Evolutionary conservation across 2,329 filamentous ascomycete genomes (phyloP).

Genomic region (Talaromyces sp.): DNA sequence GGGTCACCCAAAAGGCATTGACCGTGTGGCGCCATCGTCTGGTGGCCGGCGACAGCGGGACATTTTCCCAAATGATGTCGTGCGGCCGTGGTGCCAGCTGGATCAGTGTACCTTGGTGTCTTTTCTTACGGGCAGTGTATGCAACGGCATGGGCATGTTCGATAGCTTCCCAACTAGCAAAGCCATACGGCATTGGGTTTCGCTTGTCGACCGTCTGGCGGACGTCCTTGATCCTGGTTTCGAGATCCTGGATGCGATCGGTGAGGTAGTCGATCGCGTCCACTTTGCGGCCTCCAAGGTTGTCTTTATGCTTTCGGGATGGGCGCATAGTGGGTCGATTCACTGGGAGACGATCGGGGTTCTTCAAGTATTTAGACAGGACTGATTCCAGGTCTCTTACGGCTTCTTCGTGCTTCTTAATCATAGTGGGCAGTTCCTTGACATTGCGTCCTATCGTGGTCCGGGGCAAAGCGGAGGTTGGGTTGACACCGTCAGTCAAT

Average conservation of each 20-base stretch:
- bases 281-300: slow-evolving; percentile 66
- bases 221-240: slow-evolving; percentile 78
- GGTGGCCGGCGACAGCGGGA: slow-evolving; percentile 65
- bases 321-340: slow-evolving; percentile 74
- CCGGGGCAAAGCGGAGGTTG: slow-evolving; percentile 71
- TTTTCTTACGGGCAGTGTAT: slow-evolving; percentile 74
- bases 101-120: slow-evolving; percentile 72
- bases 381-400: slow-evolving; percentile 80
- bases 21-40: slow-evolving; percentile 69
- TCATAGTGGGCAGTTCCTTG: slow-evolving; percentile 79
- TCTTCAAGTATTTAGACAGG: slow-evolving; percentile 83
- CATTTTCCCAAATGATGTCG: slow-evolving; percentile 95
- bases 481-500: slow-evolving; percentile 75
- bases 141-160: slow-evolving; percentile 84
- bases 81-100: slow-evolving; percentile 77
- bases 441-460: slow-evolving; percentile 87
- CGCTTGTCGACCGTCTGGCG: slow-evolving; percentile 78
- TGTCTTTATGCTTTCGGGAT: slow-evolving; percentile 71
- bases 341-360: slow-evolving; percentile 73
- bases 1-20: slow-evolving; percentile 77
- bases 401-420: slow-evolving; percentile 74
- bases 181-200: slow-evolving; percentile 85
- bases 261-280: slow-evolving; percentile 95
- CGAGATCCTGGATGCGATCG: slow-evolving; percentile 74
- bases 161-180: slow-evolving; percentile 88